phyloP scores from a whole-genome alignment of 163 green algal genomes.

The Chlamydomonas reinhardtii region DNA sequence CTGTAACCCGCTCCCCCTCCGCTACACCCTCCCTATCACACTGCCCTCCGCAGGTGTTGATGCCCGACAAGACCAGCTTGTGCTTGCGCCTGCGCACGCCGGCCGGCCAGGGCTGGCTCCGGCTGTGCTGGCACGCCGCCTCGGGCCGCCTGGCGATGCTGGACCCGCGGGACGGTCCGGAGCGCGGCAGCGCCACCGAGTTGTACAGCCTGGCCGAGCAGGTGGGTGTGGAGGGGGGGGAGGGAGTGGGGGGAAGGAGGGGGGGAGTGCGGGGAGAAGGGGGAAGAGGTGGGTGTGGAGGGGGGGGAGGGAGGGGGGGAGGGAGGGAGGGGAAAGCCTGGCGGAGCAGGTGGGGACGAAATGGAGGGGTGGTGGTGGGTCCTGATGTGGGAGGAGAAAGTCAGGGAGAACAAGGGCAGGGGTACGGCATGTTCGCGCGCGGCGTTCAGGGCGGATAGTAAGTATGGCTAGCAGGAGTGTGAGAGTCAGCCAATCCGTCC shows the following conservation, averaged over 20 bases:
- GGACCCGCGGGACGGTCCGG: slow-evolving; percentile 47
- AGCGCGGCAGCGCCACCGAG: slow-evolving; percentile 65
- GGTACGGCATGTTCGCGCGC: too few species aligned
- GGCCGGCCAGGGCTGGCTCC: slow-evolving; percentile 58
- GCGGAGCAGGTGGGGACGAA: too few species aligned
- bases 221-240: slow-evolving; percentile 37
- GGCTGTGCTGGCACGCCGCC: slow-evolving; percentile 72
- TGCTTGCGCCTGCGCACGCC: slow-evolving; percentile 68
- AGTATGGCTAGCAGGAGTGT: too few species aligned
- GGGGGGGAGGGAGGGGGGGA: not conserved
- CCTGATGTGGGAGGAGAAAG: too few species aligned
- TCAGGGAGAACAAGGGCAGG: too few species aligned
- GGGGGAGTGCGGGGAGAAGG: not conserved
- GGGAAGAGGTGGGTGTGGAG: too few species aligned
- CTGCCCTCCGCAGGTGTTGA: slow-evolving; percentile 55
- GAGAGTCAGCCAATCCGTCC: too few species aligned
- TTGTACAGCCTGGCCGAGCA: slow-evolving; percentile 71
- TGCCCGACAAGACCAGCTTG: slow-evolving; percentile 67
- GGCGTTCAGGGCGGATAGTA: too few species aligned
- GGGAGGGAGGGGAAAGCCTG: too few species aligned
- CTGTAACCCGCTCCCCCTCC: too few species aligned
- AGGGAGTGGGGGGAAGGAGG: too few species aligned
- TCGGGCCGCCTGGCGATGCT: slow-evolving; percentile 60
- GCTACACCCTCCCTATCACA: not conserved
- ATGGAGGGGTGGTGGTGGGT: too few species aligned